A percentile compares a stretch with the other conserved stretches of the same genome.
Conservation (phyloP, 2,329 filamentous ascomycete genomes). For the Colletotrichum higginsianum region DNA sequence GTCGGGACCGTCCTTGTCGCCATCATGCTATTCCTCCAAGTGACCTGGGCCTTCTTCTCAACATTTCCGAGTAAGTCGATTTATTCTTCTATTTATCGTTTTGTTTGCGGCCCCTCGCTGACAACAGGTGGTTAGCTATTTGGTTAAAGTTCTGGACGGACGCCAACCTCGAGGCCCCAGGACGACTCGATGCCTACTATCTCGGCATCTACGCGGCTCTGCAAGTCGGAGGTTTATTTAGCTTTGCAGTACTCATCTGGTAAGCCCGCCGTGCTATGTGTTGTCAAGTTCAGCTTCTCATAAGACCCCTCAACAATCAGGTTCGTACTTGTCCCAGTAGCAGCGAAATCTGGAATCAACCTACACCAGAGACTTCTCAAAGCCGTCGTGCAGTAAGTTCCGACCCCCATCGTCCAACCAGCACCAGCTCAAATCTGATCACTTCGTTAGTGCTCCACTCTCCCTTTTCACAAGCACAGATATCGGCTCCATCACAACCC, state of each 20-base stretch:
- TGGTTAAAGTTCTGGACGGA: conserved; percentile 52
- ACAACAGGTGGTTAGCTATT: conserved; percentile 40
- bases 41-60: conserved; percentile 44
- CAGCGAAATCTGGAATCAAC: conserved; percentile 36
- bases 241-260: conserved; percentile 39
- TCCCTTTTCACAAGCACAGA: conserved; percentile 43
- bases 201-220: conserved; percentile 45
- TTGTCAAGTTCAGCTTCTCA: neutral
- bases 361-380: conserved; percentile 36
- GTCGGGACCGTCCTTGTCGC: conserved; percentile 33
- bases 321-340: conserved; percentile 36
- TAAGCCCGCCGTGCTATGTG: neutral
- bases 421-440: neutral
- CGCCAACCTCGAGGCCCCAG: conserved; percentile 34
- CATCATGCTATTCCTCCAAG: conserved; percentile 43
- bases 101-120: neutral
- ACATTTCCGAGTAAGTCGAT: conserved; percentile 43
- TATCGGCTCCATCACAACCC: conserved; percentile 45
- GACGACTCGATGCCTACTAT: conserved; percentile 43
- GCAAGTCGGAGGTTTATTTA: conserved; percentile 27
- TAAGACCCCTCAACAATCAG: neutral
- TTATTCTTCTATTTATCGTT: too few relatives aligned
- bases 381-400: conserved; percentile 35
- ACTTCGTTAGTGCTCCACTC: conserved; percentile 36
- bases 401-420: neutral